phyloP scores from a whole-genome alignment of 495 filamentous ascomycete genomes.

The Daldinia caldariorum region DNA sequence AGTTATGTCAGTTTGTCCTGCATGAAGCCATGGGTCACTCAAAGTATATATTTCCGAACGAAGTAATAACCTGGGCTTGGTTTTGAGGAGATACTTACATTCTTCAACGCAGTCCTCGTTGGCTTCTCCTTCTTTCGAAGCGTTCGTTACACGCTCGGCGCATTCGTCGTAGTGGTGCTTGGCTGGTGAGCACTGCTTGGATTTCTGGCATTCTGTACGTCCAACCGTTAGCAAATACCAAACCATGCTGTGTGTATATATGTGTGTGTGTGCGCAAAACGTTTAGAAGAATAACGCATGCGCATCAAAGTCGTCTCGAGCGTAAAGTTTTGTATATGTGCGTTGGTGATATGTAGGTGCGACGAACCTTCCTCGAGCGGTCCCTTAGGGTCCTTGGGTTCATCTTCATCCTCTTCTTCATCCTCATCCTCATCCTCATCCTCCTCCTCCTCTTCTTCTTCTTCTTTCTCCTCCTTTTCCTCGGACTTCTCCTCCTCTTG shows the following conservation, averaged over 20 bases:
- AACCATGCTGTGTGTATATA: background rate
- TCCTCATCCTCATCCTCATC: conserved; percentile 70
- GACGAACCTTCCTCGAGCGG: conserved; percentile 84
- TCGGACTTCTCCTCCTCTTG: conserved; percentile 52
- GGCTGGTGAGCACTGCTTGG: conserved; percentile 80
- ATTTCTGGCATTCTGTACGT: conserved; percentile 81
- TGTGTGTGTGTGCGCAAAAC: background rate
- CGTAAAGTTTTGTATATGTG: conserved; percentile 51
- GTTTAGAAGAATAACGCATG: background rate
- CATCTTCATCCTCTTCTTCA: conserved; percentile 91
- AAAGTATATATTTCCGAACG: background rate
- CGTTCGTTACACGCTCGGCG: conserved; percentile 86
- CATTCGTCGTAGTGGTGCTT: conserved; percentile 99
- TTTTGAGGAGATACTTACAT: conserved; percentile 73
- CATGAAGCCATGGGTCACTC: background rate
- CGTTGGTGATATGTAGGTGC: background rate
- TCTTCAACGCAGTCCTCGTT: conserved; percentile 98
- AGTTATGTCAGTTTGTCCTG: conserved; percentile 30
- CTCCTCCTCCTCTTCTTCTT: conserved; percentile 59
- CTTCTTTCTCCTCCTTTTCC: conserved; percentile 58
- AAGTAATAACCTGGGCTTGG: background rate
- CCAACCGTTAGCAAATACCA: conserved; percentile 44
- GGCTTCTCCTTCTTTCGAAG: conserved; percentile 68
- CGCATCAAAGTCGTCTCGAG: background rate
- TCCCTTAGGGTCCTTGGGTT: conserved; percentile 87